Conservation (phyloP, 257 asterid genomes). For the Paraleonurus japonicus region DNA sequence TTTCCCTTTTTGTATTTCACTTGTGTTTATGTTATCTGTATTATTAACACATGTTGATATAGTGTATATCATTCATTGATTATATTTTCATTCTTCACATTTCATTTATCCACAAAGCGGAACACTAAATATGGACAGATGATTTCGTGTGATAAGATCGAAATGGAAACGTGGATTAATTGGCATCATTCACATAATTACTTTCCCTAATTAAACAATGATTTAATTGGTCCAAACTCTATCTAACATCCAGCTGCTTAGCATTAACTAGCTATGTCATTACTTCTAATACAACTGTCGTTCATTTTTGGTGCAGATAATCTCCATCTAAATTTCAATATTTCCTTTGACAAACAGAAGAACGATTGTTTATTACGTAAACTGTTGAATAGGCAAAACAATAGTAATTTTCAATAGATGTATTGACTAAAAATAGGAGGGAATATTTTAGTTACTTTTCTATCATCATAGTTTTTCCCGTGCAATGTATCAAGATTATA, state of each 20-base stretch:
- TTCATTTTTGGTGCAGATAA: slow-evolving; percentile 12
- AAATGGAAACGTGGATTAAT: slow-evolving; percentile 29
- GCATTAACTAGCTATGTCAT: slow-evolving; percentile 24
- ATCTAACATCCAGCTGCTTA: slow-evolving; percentile 34
- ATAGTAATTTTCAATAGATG: slow-evolving; percentile 10
- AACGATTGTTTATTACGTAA: slow-evolving; percentile 7
- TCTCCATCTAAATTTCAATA: slow-evolving; percentile 9
- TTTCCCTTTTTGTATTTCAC: too few relatives aligned
- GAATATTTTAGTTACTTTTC: neutral
- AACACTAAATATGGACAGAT: too few relatives aligned
- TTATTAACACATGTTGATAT: too few relatives aligned
- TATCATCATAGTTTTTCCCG: neutral
- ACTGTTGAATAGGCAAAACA: neutral
- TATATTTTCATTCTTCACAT: too few relatives aligned
- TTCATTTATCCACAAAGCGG: too few relatives aligned
- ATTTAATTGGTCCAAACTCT: slow-evolving; percentile 9
- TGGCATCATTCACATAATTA: slow-evolving; percentile 25
- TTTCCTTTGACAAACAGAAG: slow-evolving; percentile 25
- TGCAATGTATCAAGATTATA: neutral
- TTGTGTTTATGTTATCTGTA: too few relatives aligned
- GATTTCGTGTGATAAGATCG: too few relatives aligned
- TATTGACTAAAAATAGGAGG: slow-evolving; percentile 32
- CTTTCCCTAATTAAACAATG: slow-evolving; percentile 20
- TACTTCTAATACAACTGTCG: slow-evolving; percentile 29
- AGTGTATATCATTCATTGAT: too few relatives aligned